Conservation (phyloP, 1,139 yeast genomes). For the Chernovozyma sophiae-reginae region DNA sequence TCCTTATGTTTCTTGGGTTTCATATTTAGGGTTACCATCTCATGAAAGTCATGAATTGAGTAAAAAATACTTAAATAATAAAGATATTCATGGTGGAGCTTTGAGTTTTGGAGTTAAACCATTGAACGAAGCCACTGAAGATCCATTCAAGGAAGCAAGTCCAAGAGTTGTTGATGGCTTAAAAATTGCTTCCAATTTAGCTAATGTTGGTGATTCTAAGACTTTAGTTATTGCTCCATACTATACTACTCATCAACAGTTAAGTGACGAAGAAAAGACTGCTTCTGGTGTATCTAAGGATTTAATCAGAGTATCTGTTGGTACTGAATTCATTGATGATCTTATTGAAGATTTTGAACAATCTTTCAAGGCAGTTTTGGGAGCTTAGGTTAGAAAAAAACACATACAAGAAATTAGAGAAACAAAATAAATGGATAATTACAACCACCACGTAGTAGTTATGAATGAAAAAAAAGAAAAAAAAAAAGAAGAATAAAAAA, state of each 20-base stretch:
- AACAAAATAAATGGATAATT: too few relatives aligned
- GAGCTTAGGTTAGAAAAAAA: not conserved
- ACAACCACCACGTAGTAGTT: too few relatives aligned
- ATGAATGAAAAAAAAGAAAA: not conserved
- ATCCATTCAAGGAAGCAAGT: slow-evolving; percentile 68
- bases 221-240: slow-evolving; percentile 94
- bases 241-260: slow-evolving; percentile 93
- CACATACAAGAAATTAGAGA: too few relatives aligned
- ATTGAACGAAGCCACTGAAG: slow-evolving; percentile 40
- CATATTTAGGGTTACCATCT: slow-evolving; percentile 83
- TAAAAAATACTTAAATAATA: slow-evolving; percentile 64
- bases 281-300: slow-evolving; percentile 86
- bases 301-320: slow-evolving; percentile 82
- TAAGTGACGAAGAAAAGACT: slow-evolving; percentile 71
- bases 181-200: slow-evolving; percentile 84
- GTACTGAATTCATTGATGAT: slow-evolving; percentile 87
- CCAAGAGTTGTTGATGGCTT: slow-evolving; percentile 79
- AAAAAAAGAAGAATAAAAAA: not conserved
- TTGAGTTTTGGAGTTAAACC: slow-evolving; percentile 85
- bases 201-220: slow-evolving; percentile 95
- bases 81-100: slow-evolving; percentile 79
- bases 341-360: slow-evolving; percentile 83
- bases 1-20: slow-evolving; percentile 78
- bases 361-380: slow-evolving; percentile 58
- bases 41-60: slow-evolving; percentile 82